Percentiles rank a stretch among this genome's conserved stretches.
Conservation (phyloP, 2,329 filamentous ascomycete genomes). For the Hyphodiscus sp. region DNA sequence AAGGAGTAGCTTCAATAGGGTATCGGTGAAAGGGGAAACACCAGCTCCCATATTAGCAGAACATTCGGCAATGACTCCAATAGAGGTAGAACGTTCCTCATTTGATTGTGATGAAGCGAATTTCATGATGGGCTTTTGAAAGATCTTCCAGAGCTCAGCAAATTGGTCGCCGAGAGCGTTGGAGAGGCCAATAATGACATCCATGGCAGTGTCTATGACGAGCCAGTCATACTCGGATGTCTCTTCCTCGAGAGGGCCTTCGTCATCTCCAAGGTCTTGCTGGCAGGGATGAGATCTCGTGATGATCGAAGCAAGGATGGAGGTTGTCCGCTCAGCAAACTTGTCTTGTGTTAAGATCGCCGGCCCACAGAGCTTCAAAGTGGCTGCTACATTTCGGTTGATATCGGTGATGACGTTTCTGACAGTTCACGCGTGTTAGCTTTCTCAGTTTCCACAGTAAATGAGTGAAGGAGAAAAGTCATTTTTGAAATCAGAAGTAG, state of each 20-base stretch:
- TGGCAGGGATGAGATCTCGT: constrained; percentile 91
- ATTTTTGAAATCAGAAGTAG: constrained; percentile 37
- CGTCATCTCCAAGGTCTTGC: constrained; percentile 76
- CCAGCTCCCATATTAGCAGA: constrained; percentile 74
- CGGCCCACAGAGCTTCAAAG: constrained; percentile 85
- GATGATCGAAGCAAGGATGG: constrained; percentile 70
- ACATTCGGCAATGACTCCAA: constrained; percentile 89
- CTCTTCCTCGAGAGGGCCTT: constrained; percentile 64
- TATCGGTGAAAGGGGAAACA: constrained; percentile 74
- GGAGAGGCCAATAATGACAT: constrained; percentile 80
- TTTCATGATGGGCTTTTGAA: constrained; percentile 85
- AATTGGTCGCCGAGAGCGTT: constrained; percentile 77
- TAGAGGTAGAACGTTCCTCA: constrained; percentile 81
- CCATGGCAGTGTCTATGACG: constrained; percentile 87
- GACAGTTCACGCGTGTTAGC: constrained; percentile 36
- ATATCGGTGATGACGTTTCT: constrained; percentile 90
- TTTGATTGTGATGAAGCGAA: constrained; percentile 80
- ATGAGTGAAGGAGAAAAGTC: constrained; percentile 17
- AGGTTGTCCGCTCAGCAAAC: constrained; percentile 69
- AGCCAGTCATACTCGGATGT: constrained; percentile 96
- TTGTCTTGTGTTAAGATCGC: constrained; percentile 70
- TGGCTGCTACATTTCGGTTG: constrained; percentile 86
- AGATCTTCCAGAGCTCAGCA: constrained; percentile 87
- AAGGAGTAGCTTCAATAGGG: constrained; percentile 71
- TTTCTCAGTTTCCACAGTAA: constrained; percentile 15